These are phyloP conservation scores for Eucalyptus pauciflora DNA, from an alignment of 345 rosid genomes.

Conservation along the genomic window DNA sequence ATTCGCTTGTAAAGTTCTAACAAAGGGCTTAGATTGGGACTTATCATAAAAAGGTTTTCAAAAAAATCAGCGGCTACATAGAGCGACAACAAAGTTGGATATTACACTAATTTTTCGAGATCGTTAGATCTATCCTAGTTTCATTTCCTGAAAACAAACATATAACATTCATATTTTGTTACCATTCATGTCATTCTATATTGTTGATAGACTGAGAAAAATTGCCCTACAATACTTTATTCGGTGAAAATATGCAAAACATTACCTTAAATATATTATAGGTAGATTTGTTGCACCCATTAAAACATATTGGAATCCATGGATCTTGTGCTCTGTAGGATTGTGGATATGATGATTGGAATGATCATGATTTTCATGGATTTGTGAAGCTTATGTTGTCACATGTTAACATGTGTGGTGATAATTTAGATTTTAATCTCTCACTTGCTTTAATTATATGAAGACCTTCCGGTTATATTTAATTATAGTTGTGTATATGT, in stretches of 20 bases:
- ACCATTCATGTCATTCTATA: too few relatives aligned
- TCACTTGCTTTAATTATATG: neutral
- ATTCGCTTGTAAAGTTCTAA: neutral
- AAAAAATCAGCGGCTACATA: neutral
- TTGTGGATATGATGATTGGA: neutral
- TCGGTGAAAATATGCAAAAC: fast-evolving
- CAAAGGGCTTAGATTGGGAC: neutral
- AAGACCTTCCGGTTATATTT: too few relatives aligned
- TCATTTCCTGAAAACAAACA: fast-evolving
- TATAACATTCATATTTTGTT: neutral
- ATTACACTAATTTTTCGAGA: neutral
- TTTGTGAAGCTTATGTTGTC: neutral
- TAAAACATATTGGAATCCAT: neutral
- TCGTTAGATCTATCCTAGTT: too few relatives aligned
- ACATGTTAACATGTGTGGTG: neutral
- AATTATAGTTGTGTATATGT: neutral
- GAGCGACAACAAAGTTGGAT: neutral
- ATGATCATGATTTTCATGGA: neutral
- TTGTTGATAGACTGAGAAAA: neutral
- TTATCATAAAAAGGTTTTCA: neutral
- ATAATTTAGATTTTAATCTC: too few relatives aligned
- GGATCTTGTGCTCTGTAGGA: neutral
- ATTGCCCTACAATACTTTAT: fast-evolving
- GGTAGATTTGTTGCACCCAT: neutral
- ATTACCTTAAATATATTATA: neutral